Conservation (phyloP, 1,284 basidiomycete genomes). For the Uromyces viciae-fabae region DNA sequence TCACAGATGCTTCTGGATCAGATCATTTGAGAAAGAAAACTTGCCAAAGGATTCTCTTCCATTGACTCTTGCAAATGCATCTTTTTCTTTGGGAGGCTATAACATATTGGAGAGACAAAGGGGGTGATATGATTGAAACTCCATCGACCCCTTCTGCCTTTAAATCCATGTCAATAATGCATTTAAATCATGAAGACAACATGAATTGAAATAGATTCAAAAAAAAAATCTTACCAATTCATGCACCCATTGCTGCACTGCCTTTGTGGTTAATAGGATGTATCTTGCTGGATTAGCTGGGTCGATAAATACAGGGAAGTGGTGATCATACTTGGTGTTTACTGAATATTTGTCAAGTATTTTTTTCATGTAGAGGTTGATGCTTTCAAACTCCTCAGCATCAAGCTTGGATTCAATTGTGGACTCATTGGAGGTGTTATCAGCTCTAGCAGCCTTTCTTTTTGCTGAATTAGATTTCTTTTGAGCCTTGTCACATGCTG, state of each 20-base stretch:
- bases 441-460: neutral
- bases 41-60: too few relatives aligned
- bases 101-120: too few relatives aligned
- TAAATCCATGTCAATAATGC: too few relatives aligned
- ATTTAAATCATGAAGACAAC: too few relatives aligned
- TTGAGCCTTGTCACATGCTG: neutral
- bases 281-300: neutral
- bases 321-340: neutral
- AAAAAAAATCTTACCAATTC: neutral
- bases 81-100: too few relatives aligned
- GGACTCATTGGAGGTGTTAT: neutral
- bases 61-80: too few relatives aligned
- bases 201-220: too few relatives aligned
- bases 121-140: too few relatives aligned
- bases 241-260: neutral
- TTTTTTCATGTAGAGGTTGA: constrained; percentile 10
- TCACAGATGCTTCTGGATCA: too few relatives aligned
- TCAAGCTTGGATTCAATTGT: neutral
- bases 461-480: neutral
- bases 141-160: too few relatives aligned
- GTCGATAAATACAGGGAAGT: neutral
- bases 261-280: neutral
- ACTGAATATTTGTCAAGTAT: neutral
- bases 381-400: neutral
- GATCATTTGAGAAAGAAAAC: too few relatives aligned